These are phyloP conservation scores for Cyberlindnera maritima DNA, from an alignment of 805 yeast species.

Conservation along the genomic window DNA sequence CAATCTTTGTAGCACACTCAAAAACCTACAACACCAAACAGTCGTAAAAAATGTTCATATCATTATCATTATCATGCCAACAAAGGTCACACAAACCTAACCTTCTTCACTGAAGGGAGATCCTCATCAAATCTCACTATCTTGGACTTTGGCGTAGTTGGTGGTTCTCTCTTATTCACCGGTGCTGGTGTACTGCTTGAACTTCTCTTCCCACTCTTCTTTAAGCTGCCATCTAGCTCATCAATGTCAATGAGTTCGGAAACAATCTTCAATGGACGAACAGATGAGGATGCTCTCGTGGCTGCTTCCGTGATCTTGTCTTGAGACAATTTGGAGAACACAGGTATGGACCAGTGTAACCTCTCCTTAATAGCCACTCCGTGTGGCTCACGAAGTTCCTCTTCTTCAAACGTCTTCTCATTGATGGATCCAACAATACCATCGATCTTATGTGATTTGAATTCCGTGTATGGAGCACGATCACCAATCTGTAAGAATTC, in stretches of 20 bases:
- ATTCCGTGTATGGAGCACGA: conserved; percentile 10
- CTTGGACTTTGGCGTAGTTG: conserved; percentile 8
- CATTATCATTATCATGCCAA: neutral
- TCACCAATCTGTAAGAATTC: conserved; percentile 38
- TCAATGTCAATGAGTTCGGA: conserved; percentile 7
- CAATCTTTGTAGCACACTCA: no score
- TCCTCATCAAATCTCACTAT: conserved; percentile 7
- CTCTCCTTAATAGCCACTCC: conserved; percentile 11
- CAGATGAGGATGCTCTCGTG: neutral
- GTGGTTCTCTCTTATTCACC: conserved; percentile 1
- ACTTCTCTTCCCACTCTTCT: neutral
- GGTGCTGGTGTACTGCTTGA: neutral
- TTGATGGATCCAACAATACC: conserved; percentile 10
- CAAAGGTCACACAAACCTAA: conserved; percentile 9
- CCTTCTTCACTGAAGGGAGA: conserved; percentile 5
- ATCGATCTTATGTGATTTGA: conserved; percentile 5
- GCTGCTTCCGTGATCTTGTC: conserved; percentile 11
- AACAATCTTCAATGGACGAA: conserved; percentile 2
- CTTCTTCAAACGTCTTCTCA: conserved; percentile 15
- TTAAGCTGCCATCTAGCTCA: conserved; percentile 1
- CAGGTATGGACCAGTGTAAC: conserved; percentile 36
- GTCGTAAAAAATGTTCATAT: neutral
- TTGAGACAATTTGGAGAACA: conserved; percentile 26
- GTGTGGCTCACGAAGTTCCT: conserved; percentile 29
- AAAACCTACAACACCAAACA: no score